phyloP scores from a whole-genome alignment of 73 alveolate genomes.

The Tetrahymena thermophila region DNA sequence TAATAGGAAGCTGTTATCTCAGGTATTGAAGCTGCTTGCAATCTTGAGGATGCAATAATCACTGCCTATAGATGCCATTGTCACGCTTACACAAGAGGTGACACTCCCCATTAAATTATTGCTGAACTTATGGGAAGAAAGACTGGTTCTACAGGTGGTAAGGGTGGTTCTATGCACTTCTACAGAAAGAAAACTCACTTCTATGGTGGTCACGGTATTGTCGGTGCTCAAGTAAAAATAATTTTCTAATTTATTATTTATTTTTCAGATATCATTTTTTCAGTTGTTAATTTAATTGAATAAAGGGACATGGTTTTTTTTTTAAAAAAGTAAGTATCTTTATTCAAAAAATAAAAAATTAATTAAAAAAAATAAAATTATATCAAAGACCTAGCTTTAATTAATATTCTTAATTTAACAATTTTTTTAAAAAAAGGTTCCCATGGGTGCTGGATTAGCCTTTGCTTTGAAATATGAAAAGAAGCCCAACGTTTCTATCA shows the following conservation, averaged over 20 bases:
- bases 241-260: no score
- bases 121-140: slow-evolving; percentile 79
- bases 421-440: slow-evolving; percentile 31
- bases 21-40: slow-evolving; percentile 78
- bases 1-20: slow-evolving; percentile 53
- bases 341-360: no score
- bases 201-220: slow-evolving; percentile 89
- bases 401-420: background rate
- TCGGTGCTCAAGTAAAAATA: slow-evolving; percentile 54
- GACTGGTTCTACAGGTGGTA: slow-evolving; percentile 81
- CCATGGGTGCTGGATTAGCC: slow-evolving; percentile 86
- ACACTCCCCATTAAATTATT: slow-evolving; percentile 60
- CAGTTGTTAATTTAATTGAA: no score
- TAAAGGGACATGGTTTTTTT: no score
- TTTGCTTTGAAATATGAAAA: slow-evolving; percentile 61
- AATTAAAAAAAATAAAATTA: no score
- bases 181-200: slow-evolving; percentile 56
- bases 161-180: slow-evolving; percentile 92
- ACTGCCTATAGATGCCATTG: slow-evolving; percentile 87
- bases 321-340: background rate
- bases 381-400: background rate
- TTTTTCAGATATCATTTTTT: no score
- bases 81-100: slow-evolving; percentile 70
- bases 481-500: slow-evolving; percentile 52
- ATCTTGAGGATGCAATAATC: slow-evolving; percentile 63